Conservation (phyloP, 768 basidiomycete genomes). For the Favolaschia claudopus region DNA sequence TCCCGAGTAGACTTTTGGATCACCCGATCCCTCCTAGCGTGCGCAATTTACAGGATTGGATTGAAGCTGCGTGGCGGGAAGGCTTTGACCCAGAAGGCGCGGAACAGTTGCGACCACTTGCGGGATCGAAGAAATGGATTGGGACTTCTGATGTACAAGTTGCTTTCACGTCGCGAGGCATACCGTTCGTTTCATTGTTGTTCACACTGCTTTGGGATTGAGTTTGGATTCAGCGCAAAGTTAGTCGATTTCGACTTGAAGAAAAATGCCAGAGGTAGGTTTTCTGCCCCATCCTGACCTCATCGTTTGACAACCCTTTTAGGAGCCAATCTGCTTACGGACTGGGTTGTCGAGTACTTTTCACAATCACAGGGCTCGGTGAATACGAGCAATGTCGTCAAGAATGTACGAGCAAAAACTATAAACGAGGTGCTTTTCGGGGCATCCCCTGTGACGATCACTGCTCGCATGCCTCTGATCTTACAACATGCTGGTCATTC, state of each 20-base stretch:
- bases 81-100: conserved; percentile 83
- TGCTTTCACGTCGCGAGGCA: conserved; percentile 78
- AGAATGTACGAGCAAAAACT: conserved; percentile 36
- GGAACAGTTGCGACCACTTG: conserved; percentile 59
- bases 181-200: conserved; percentile 81
- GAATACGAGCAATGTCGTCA: conserved; percentile 34
- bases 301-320: not conserved
- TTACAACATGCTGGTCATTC: conserved; percentile 89
- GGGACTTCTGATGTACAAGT: conserved; percentile 77
- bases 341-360: conserved; percentile 86
- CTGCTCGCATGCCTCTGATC: conserved; percentile 80
- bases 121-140: conserved; percentile 75
- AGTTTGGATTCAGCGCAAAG: conserved; percentile 48
- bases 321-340: conserved; percentile 59
- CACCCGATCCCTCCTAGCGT: conserved; percentile 70
- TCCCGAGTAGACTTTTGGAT: conserved; percentile 50
- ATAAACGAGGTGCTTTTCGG: conserved; percentile 61
- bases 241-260: conserved; percentile 72
- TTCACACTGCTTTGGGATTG: not conserved
- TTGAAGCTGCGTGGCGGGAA: conserved; percentile 82
- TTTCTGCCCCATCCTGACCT: not conserved
- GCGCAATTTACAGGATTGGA: conserved; percentile 76
- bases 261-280: conserved; percentile 52
- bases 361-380: conserved; percentile 19
- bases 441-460: conserved; percentile 59